Percentiles rank a stretch among this genome's conserved stretches.
These are phyloP conservation scores for Ophiocordyceps polyrhachis-furcata DNA, from an alignment of 2,329 filamentous ascomycete genomes.

Conservation along the genomic window DNA sequence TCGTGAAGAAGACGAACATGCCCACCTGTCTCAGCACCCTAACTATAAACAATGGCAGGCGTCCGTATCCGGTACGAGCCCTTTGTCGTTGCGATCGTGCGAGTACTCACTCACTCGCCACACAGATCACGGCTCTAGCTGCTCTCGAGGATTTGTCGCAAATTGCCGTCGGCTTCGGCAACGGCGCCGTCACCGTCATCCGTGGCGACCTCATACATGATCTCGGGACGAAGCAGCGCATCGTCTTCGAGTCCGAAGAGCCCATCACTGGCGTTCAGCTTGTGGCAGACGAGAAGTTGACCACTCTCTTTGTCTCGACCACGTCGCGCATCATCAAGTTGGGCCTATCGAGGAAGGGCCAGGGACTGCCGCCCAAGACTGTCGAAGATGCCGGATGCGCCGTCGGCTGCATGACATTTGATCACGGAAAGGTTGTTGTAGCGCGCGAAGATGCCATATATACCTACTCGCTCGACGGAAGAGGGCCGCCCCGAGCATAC, in stretches of 20 bases:
- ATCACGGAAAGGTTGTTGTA: conserved; percentile 76
- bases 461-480: conserved; percentile 70
- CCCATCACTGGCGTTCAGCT: conserved; percentile 86
- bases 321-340: conserved; percentile 76
- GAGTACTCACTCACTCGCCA: conserved; percentile 1
- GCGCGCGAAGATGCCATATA: conserved; percentile 91
- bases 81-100: accelerated
- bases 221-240: conserved; percentile 79
- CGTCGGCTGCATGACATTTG: conserved; percentile 86
- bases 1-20: conserved; percentile 80
- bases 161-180: conserved; percentile 86
- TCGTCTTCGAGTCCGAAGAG: conserved; percentile 92
- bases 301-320: conserved; percentile 80
- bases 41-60: conserved; percentile 71
- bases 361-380: conserved; percentile 73
- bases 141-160: conserved; percentile 79
- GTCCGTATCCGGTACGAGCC: conserved; percentile 64
- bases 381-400: conserved; percentile 81
- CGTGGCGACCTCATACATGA: conserved; percentile 91
- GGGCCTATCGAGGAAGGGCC: conserved; percentile 70
- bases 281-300: conserved; percentile 36
- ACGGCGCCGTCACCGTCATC: conserved; percentile 84
- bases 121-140: conserved; percentile 67
- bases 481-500: conserved; percentile 76
- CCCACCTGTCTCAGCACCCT: conserved; percentile 79